These are phyloP conservation scores for Cladosporium oxysporum DNA, from an alignment of 2,329 filamentous ascomycete species.

Conservation along the genomic window DNA sequence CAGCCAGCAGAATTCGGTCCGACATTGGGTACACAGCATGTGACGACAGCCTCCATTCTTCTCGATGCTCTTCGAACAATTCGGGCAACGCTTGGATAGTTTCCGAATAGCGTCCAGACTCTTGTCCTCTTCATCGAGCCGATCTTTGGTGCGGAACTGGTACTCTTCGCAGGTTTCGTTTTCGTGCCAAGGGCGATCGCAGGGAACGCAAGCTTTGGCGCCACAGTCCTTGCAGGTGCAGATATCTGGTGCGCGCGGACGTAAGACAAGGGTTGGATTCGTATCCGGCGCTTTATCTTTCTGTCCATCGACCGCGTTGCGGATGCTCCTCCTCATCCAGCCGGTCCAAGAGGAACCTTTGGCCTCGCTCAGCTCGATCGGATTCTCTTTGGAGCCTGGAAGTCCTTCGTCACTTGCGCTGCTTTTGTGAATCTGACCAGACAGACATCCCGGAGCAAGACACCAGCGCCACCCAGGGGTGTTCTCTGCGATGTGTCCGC, in stretches of 20 bases:
- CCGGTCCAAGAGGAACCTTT: neutral
- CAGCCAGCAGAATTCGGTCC: slow-evolving; percentile 35
- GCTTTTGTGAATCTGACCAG: slow-evolving; percentile 50
- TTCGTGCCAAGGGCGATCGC: slow-evolving; percentile 36
- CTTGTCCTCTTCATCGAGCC: slow-evolving; percentile 34
- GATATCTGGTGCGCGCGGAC: slow-evolving; percentile 38
- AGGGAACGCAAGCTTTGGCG: slow-evolving; percentile 33
- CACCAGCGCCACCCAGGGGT: slow-evolving; percentile 55
- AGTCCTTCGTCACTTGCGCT: neutral
- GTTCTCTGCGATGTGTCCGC: slow-evolving; percentile 30
- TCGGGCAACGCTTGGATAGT: slow-evolving; percentile 34
- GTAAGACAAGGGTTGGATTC: neutral
- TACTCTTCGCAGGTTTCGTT: slow-evolving; percentile 40
- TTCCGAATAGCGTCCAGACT: slow-evolving; percentile 25
- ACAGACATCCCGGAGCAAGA: slow-evolving; percentile 49
- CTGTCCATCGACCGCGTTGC: neutral
- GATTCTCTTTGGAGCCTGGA: neutral
- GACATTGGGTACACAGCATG: slow-evolving; percentile 35
- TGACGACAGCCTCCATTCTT: slow-evolving; percentile 37
- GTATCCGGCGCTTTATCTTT: neutral
- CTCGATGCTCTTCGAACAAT: slow-evolving; percentile 33
- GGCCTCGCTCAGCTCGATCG: neutral
- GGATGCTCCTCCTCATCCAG: neutral
- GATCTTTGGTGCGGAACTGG: slow-evolving; percentile 27
- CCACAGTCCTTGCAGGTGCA: slow-evolving; percentile 35